Conservation (phyloP, 306 rosid species). For the Casuarina glauca region DNA sequence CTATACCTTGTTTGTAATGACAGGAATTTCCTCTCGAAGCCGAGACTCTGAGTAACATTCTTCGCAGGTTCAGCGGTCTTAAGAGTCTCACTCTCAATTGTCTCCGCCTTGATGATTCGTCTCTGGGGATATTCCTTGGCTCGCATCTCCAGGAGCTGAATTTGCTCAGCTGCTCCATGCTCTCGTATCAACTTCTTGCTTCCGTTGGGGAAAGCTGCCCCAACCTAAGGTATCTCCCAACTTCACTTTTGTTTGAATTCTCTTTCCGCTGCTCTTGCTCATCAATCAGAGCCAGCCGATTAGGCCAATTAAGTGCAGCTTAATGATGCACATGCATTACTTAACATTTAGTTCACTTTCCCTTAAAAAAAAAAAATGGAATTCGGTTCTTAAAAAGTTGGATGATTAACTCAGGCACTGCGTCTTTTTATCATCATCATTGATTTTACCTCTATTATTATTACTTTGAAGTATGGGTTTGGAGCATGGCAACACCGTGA, state of each 20-base stretch:
- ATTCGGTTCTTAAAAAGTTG: neutral
- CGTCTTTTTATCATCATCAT: neutral
- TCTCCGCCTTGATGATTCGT: conserved; percentile 27
- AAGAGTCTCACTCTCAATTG: conserved; percentile 30
- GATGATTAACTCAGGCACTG: neutral
- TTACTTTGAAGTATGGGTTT: too few relatives aligned
- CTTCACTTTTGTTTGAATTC: neutral
- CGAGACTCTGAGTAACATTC: conserved; percentile 11
- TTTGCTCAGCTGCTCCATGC: conserved; percentile 26
- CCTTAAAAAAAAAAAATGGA: neutral
- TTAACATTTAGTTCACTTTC: too few relatives aligned
- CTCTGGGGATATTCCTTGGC: conserved; percentile 11
- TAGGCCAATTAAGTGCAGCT: neutral
- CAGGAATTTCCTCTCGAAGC: conserved; percentile 24
- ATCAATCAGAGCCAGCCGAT: neutral
- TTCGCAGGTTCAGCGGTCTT: conserved; percentile 24
- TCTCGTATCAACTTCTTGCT: conserved; percentile 25
- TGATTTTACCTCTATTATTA: too few relatives aligned
- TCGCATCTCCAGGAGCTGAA: conserved; percentile 31
- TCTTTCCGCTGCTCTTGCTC: neutral
- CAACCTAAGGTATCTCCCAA: conserved; percentile 24
- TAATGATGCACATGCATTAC: neutral
- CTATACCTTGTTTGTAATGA: conserved; percentile 4
- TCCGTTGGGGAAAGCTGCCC: conserved; percentile 24
- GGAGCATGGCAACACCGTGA: too few relatives aligned